Evolutionary conservation across 2,329 filamentous ascomycete species (phyloP), one percentile per base, ranked within the genome.

Genomic region (Fusarium temperatum): DNA sequence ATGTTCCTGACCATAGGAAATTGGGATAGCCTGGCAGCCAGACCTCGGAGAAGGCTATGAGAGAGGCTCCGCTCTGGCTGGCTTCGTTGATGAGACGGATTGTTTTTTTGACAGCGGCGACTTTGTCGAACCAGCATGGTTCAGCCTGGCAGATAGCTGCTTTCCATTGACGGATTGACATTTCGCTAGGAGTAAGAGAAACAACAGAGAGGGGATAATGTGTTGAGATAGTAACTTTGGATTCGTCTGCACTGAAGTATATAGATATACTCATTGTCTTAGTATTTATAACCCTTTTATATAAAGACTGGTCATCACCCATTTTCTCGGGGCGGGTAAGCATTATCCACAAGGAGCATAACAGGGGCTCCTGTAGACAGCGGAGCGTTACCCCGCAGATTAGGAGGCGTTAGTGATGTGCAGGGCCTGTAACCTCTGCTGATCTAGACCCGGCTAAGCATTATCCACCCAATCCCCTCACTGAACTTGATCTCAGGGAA

Each of bases 131-230:
- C 56, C 56, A 59, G 12, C 56, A 59, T 18, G 56, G 56, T 17
- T 59, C 44, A 15, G 56, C 56, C 24, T 59, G 56, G 26, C 56
- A 59, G 3, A 59, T 38, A 10, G 56, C 56, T 1, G 56, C 42
- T 24, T 59, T 59, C 56, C 59, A 62, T 32, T 62, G 50, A 13
- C 59, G 59, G 4, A 57, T 56, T 14, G 41, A 62, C 59, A 62
- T 62, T n/a, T 13, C 22, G 35, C 4, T 28, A 9, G 32, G 13
- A 35, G 0, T 35, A 35, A 7, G 32, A 35, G 4, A 9, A 8
- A 20, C 5, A n/a, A n/a, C 1, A n/a, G 14, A 14, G 2, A 26
- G 24, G 24, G 24, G 24, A 4, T 4, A 4, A 26, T 26, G 24
- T 26, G 24, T 28, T 47, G 0, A 10, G 24, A 14, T 14, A 10